Base-by-base conservation (phyloP, 345 rosid genomes). In the Euphorbia pulcherrima region DNA sequence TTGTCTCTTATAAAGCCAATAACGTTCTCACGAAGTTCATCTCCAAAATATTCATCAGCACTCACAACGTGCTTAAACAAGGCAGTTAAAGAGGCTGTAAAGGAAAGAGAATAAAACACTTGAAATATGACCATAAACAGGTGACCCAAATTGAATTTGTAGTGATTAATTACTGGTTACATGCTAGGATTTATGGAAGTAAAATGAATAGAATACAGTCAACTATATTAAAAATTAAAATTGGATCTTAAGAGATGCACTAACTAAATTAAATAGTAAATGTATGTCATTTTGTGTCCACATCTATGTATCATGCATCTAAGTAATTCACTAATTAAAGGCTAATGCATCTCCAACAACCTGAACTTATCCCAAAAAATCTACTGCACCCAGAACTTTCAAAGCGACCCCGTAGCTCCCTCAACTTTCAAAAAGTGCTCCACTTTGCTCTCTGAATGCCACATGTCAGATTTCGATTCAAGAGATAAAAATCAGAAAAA, bases 21-120 rank as follows among this genome's bases (percentile, higher is more conserved):
- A 67, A 88, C 97, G 75, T 86, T 95, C 69, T 91, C 97, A 41
- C 99, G 93, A 21, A 87, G 76, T 66, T 89, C 97, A 57, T 87
- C 96, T 2, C 88, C 76, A 68, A 79, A 82, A 54, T 90, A 90
- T 58, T 89, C 96, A 66, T 85, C 96, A 69, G 79, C 84, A 71
- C 73, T 88, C 18, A 83, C 87, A 78, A 91, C 83, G 78, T 88
- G 93, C 64, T 86, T 87, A 79, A 95, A 95, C 74, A 95, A 79
- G 23, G 97, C 93, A 57, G 92, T 82, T 68, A 89, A 84, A 28
- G 97, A 88, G 67, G 87, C 98, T 95, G 85, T 77, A 82, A n/a
- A 65, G 65, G 64, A 80, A 50, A 52, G 62, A 21, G 62, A 39
- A 52, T 14, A 35, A 41, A 67, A 26, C 21, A 4, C 30, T 55